phyloP scores from a whole-genome alignment of 805 yeast genomes.

The Saccharomycopsis sp. region DNA sequence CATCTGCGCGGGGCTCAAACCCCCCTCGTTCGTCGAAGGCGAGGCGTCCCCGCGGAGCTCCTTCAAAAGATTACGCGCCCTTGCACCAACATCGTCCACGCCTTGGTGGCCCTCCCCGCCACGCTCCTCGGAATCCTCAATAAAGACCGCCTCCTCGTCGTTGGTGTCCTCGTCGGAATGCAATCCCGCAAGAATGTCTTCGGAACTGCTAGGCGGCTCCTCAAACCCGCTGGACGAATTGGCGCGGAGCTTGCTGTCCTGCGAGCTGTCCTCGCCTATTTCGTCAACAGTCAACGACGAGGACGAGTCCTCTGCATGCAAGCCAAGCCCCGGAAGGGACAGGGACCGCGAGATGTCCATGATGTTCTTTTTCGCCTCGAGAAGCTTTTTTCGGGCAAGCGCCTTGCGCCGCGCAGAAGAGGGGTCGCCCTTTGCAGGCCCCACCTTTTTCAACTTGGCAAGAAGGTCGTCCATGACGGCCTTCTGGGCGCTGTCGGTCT shows the following conservation, averaged over 20 bases:
- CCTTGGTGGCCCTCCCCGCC: neutral
- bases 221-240: neutral
- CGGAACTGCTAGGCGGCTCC: neutral
- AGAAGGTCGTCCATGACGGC: conserved; percentile 76
- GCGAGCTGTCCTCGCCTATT: neutral
- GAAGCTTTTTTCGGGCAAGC: conserved; percentile 57
- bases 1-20: conserved; percentile 35
- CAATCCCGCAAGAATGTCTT: neutral
- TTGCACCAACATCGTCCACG: conserved; percentile 41
- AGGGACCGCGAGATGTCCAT: conserved; percentile 16
- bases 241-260: neutral
- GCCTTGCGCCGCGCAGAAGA: conserved; percentile 68
- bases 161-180: neutral
- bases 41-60: conserved; percentile 42
- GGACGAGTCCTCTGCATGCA: conserved; percentile 3
- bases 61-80: conserved; percentile 58
- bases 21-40: conserved; percentile 26
- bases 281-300: neutral
- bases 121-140: conserved; percentile 1
- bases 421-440: conserved; percentile 50
- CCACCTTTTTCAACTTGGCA: conserved; percentile 62
- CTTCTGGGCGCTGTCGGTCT: conserved; percentile 4
- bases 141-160: neutral
- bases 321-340: conserved; percentile 11
- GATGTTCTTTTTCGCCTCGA: conserved; percentile 32